Base-by-base conservation (phyloP, 352 stramenopile genomes). In the Globisporangium echinulatum region DNA sequence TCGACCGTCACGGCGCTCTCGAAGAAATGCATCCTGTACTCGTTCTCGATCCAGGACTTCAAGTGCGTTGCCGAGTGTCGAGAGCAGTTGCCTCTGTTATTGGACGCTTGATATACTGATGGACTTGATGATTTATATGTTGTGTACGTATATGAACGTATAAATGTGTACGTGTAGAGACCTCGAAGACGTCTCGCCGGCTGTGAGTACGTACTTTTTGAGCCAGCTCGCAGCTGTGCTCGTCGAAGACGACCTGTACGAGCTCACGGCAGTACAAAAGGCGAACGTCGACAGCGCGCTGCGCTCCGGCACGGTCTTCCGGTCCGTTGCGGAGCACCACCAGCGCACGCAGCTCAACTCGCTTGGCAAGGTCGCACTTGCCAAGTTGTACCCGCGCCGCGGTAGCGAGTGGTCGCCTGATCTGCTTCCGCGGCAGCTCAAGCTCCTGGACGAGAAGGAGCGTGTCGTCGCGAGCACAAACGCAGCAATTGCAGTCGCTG, bases 141-240 rank as follows among this genome's bases (percentile, higher is more conserved):
- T 63, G 6, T 63, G 3, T 56, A 25, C 62, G 19, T 33, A 33
- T 33, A 33, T 33, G 25, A 33, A 33, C 25, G 25, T 33, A 33
- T 33, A 33, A 33, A 33, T 33, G 1, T 33, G 25, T 33, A 33
- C 25, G 25, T 33, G 0, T 57, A 88, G 82, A 50, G 54, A 68
- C 0, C 62, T 92, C 17, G 79, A 84, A 53, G 69, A 88, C 54
- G 79, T 88, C 15, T 89, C 80, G 0, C 82, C 82, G 6, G 80
- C 82, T 17, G 80, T 92, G 49, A 90, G 78, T 65, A 88, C 74
- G 11, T 92, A 90, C 62, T 90, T 92, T 62, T 42, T 89, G 54
- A 92, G 82, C 52, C 82, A 92, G 36, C 62, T 92, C 44, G 80
- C 80, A 9, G 83, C 82, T 0, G 82, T 90, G 46, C 63, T 92